Conservation (phyloP, 352 stramenopile species). For the Albugo candida region DNA sequence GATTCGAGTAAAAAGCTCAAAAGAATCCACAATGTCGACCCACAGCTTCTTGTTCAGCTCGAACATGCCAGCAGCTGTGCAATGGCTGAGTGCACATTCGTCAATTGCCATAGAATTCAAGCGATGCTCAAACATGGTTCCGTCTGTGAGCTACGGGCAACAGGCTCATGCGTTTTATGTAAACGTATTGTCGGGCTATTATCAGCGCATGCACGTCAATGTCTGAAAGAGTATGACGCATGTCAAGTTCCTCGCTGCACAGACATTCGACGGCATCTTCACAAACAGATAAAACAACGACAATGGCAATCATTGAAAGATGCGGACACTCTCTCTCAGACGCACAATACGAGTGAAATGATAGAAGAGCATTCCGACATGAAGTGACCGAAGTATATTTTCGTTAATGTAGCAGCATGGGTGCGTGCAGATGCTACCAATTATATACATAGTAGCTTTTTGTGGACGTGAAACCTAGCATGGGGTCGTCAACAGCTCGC, state of each 20-base stretch:
- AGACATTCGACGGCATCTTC: constrained; percentile 68
- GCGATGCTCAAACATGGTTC: constrained; percentile 80
- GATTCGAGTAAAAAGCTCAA: constrained; percentile 84
- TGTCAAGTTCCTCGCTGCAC: constrained; percentile 75
- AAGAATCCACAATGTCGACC: constrained; percentile 76
- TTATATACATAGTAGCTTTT: no score
- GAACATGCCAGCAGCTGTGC: constrained; percentile 67
- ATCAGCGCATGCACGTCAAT: constrained; percentile 60
- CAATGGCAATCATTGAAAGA: no score
- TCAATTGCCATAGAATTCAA: constrained; percentile 75
- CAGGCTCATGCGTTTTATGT: constrained; percentile 64
- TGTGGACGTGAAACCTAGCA: no score
- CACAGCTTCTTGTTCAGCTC: constrained; percentile 66
- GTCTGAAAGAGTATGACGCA: constrained; percentile 45
- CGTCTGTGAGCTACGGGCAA: constrained; percentile 63
- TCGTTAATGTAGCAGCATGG: no score
- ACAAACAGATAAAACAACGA: constrained; percentile 49
- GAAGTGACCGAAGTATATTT: no score
- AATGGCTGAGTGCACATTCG: constrained; percentile 48
- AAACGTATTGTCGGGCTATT: constrained; percentile 73
- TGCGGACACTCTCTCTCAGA: no score
- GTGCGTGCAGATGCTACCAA: no score
- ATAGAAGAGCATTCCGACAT: no score
- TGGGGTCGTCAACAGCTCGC: no score
- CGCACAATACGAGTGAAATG: no score